Percentiles rank a stretch among this genome's conserved stretches.
Conservation (phyloP, 73 alveolate genomes). For the Paramecium sexaurelia region DNA sequence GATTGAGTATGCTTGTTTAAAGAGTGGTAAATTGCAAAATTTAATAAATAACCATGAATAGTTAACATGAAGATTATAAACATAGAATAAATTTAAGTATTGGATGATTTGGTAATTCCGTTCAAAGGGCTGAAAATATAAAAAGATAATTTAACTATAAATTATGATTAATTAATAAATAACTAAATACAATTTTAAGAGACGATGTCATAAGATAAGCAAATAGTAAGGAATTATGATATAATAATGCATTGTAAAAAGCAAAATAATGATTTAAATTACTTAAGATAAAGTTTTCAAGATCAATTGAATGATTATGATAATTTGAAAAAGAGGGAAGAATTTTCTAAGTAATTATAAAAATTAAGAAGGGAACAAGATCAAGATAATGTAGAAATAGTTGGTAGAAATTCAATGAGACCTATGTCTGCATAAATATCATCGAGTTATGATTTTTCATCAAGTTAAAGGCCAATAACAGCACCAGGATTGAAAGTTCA, state of each 20-base stretch:
- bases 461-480: constrained; percentile 30
- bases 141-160: neutral
- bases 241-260: neutral
- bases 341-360: neutral
- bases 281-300: neutral
- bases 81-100: too few relatives aligned
- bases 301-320: constrained; percentile 20
- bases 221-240: constrained; percentile 4
- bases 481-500: constrained; percentile 43
- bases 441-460: neutral
- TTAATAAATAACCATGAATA: too few relatives aligned
- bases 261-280: neutral
- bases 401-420: neutral
- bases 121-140: too few relatives aligned
- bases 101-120: too few relatives aligned
- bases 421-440: constrained; percentile 2
- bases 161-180: neutral
- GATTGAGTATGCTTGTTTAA: too few relatives aligned
- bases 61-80: too few relatives aligned
- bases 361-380: neutral
- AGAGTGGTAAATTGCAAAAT: too few relatives aligned
- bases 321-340: neutral
- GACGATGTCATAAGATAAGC: neutral
- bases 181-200: neutral
- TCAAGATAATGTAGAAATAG: neutral